Base-by-base conservation (phyloP, 176 grass and related monocot species). In the Oryza rufipogon region DNA sequence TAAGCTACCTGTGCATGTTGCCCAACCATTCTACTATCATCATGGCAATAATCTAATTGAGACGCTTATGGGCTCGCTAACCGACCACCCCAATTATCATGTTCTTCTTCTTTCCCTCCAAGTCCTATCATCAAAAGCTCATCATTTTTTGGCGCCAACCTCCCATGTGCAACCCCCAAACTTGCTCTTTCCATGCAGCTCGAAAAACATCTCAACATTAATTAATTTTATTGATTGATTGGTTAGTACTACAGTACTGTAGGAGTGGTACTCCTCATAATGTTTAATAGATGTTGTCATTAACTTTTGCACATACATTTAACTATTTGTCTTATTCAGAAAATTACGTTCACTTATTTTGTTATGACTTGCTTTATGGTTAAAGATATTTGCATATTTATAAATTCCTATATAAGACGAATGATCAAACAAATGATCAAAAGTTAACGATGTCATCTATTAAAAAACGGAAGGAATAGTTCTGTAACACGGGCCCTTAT, bases 101-200 rank as follows among this genome's bases (percentile, higher is more conserved):
- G 38, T 63, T 51, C 80, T 77, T 51, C 80, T 73, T 51, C 84
- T 67, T 61, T 16, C 1, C n/a, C 64, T 4, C 2, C 36, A 23
- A 64, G 64, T 51, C 71, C 41, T 75, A 47, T 42, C 78, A 68
- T 68, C 65, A 60, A 66, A 86, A 39, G 20, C 84, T 74, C 68
- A 75, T 90, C 64, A 87, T 73, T 61, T 76, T 76, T 74, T 70
- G 34, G 78, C 46, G 80, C 80, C 88, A 86, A 80, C 82, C 64
- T 17, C 73, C 84, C 88, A 90, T 90, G 88, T 87, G 84, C 88
- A 32, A 12, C 14, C 47, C 61, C 49, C n/a, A 42, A 38, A 30
- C 16, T 20, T 20, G 46, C 25, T 39, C 64, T 72, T 38, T 82
- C 79, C 56, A 69, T 48, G 47, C 68, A 60, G 20, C 61, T 76